These are phyloP conservation scores for Penicillium argentinense DNA, from an alignment of 495 filamentous ascomycete species.

Conservation along the genomic window DNA sequence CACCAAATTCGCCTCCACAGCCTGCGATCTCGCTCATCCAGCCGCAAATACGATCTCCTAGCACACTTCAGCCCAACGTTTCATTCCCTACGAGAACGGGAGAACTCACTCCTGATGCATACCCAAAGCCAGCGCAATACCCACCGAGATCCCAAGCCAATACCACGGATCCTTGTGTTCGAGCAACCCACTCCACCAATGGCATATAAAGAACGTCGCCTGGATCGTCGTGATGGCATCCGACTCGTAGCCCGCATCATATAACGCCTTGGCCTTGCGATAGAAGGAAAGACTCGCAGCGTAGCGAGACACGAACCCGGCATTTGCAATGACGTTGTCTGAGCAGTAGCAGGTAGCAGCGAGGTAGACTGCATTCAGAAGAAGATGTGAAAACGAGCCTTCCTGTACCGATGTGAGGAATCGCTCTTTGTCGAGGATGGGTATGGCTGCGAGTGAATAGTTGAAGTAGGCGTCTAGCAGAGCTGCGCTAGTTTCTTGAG, in stretches of 20 bases:
- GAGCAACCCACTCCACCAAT: constrained; percentile 24
- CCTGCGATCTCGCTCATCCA: constrained; percentile 4
- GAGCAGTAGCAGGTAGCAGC: constrained; percentile 15
- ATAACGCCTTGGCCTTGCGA: constrained; percentile 20
- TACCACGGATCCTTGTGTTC: constrained; percentile 27
- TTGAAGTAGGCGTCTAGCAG: constrained; percentile 14
- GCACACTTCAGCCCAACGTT: neutral
- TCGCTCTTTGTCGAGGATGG: constrained; percentile 11
- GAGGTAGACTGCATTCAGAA: constrained; percentile 18
- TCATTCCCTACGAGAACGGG: neutral
- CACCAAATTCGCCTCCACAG: constrained; percentile 12
- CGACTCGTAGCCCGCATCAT: constrained; percentile 26
- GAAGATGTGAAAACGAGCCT: constrained; percentile 7
- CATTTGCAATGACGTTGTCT: constrained; percentile 12
- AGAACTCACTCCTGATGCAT: constrained; percentile 22
- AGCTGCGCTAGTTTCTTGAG: constrained; percentile 5
- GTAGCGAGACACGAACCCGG: constrained; percentile 25
- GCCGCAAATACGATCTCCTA: constrained; percentile 9
- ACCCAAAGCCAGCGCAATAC: constrained; percentile 23
- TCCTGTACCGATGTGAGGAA: constrained; percentile 5
- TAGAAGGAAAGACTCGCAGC: constrained; percentile 23
- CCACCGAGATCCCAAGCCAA: constrained; percentile 18
- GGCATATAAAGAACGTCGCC: constrained; percentile 15
- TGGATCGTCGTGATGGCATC: constrained; percentile 23
- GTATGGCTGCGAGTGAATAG: constrained; percentile 9